Evolutionary conservation across 257 asterid genomes (phyloP).

Genomic region (Forsythia suspensa): DNA sequence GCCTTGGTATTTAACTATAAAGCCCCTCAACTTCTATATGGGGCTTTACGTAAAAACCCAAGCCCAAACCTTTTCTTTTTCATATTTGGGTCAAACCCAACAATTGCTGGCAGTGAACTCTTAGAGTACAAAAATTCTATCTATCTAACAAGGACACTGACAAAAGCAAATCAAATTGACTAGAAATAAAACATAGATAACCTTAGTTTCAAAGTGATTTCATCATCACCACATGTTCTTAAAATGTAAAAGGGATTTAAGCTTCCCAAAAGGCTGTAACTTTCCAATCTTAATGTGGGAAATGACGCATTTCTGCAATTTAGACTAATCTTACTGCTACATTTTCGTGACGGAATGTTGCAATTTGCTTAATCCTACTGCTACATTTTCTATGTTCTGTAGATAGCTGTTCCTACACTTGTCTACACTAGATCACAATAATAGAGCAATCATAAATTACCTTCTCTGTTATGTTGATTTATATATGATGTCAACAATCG

Average conservation of each 20-base stretch:
- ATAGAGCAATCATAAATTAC: neutral
- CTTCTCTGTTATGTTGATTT: neutral
- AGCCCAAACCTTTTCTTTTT: no score
- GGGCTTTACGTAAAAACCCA: no score
- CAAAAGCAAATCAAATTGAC: neutral
- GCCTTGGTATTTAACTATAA: no score
- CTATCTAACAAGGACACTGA: neutral
- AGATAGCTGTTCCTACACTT: neutral
- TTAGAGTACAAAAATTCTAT: neutral
- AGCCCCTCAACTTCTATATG: no score
- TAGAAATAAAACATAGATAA: neutral
- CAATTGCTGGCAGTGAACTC: neutral
- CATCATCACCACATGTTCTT: constrained; percentile 10
- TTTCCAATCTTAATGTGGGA: neutral
- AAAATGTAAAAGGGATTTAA: neutral
- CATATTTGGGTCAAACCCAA: no score
- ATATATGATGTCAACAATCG: neutral
- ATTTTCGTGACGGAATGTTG: no score
- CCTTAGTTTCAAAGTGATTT: neutral
- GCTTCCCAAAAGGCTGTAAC: neutral
- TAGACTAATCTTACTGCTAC: neutral
- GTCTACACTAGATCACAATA: neutral
- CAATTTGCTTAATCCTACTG: neutral
- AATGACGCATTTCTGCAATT: neutral
- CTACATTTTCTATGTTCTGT: neutral